phyloP scores from a whole-genome alignment of 106 monocot species.

The Narthecium ossifragum region DNA sequence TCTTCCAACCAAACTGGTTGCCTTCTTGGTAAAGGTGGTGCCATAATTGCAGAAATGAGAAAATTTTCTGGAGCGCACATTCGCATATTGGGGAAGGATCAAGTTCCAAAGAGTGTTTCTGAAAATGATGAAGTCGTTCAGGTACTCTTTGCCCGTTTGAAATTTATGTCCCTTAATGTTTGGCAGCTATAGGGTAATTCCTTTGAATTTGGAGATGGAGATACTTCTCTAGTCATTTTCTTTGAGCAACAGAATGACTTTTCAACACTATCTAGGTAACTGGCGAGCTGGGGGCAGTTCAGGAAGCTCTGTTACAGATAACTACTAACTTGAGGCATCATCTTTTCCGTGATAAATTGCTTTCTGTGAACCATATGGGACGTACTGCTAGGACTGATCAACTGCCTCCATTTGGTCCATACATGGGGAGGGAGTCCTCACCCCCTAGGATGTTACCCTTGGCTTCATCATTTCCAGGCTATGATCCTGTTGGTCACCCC shows the following conservation, averaged over 20 bases:
- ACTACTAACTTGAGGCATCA: conserved; percentile 68
- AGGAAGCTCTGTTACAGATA: conserved; percentile 84
- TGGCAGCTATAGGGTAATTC: neutral
- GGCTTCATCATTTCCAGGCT: conserved; percentile 41
- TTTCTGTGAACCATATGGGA: conserved; percentile 22
- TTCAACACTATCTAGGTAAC: conserved; percentile 32
- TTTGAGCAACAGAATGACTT: neutral
- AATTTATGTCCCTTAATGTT: neutral
- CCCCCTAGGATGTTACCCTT: conserved; percentile 45
- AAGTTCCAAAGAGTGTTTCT: conserved; percentile 41
- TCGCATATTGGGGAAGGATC: conserved; percentile 59
- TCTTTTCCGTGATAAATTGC: conserved; percentile 66
- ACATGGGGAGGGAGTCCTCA: conserved; percentile 54
- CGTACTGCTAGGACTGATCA: conserved; percentile 51
- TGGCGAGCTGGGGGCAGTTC: conserved; percentile 57
- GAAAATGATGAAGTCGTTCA: conserved; percentile 82
- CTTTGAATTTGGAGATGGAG: no score
- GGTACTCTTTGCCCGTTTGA: conserved; percentile 20
- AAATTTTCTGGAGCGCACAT: conserved; percentile 76
- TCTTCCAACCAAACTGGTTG: conserved; percentile 79
- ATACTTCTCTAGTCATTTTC: no score
- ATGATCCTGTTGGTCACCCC: conserved; percentile 42
- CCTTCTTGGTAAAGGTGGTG: conserved; percentile 85
- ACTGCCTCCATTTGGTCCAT: conserved; percentile 48
- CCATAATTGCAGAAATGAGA: conserved; percentile 93